Conservation (phyloP, 208 protist genomes). For the Acanthamoeba royreba region DNA sequence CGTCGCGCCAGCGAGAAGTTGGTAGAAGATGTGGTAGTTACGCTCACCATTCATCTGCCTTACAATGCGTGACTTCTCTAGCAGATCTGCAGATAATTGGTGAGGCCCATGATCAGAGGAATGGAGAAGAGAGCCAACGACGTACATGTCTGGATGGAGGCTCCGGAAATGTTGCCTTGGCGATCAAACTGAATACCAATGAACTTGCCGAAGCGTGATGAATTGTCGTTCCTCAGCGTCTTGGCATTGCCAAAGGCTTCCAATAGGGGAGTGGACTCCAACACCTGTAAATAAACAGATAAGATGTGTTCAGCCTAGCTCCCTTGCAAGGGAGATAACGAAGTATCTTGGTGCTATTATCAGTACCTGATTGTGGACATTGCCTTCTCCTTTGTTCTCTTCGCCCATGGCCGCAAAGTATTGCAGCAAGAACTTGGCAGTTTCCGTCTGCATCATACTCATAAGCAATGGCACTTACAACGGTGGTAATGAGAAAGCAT, state of each 20-base stretch:
- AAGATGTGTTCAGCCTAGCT: not conserved
- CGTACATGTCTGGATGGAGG: constrained; percentile 60
- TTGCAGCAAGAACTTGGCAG: constrained; percentile 80
- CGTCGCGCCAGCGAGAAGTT: constrained; percentile 22
- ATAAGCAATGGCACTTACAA: too few species aligned
- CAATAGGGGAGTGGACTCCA: constrained; percentile 79
- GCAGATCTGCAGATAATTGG: too few species aligned
- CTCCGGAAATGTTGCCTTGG: constrained; percentile 12
- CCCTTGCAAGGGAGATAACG: not conserved
- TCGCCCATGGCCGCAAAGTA: constrained; percentile 73
- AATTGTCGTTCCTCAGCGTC: constrained; percentile 87
- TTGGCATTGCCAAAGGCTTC: constrained; percentile 90
- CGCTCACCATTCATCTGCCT: not conserved
- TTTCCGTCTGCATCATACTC: constrained; percentile 76
- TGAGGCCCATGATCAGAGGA: too few species aligned
- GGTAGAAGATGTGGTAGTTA: constrained; percentile 26
- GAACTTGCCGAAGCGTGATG: constrained; percentile 87
- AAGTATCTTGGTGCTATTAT: constrained; percentile 76
- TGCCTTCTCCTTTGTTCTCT: constrained; percentile 65
- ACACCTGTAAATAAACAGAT: not conserved
- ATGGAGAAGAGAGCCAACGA: too few species aligned
- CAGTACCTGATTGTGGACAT: constrained; percentile 73
- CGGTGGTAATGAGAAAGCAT: not conserved
- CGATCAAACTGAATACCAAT: constrained; percentile 63
- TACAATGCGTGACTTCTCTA: constrained; percentile 65